phyloP scores from a whole-genome alignment of 2,329 filamentous ascomycete species.

The Blastomyces emzantsi region DNA sequence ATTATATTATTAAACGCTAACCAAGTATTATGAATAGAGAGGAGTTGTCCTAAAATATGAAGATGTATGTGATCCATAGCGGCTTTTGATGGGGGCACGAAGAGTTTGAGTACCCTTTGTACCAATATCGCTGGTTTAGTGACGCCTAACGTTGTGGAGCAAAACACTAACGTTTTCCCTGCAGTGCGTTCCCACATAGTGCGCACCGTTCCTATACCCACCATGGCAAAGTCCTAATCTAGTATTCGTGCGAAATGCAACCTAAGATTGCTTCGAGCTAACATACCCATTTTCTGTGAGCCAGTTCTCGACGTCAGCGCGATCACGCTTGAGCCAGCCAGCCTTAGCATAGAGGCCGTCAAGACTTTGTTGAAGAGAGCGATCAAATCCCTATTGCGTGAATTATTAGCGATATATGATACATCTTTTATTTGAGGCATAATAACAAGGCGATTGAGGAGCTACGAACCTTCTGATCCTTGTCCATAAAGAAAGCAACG shows the following conservation, averaged over 20 bases:
- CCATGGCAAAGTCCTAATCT: not conserved
- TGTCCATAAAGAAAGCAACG: slow-evolving; percentile 68
- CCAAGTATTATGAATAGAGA: not conserved
- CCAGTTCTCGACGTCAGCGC: slow-evolving; percentile 65
- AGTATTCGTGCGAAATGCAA: not conserved
- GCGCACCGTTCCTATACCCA: not conserved
- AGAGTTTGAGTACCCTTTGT: not conserved
- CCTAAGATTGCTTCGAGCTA: slow-evolving; percentile 24
- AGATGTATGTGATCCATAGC: not conserved
- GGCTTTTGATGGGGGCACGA: not conserved
- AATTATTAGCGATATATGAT: slow-evolving; percentile 14
- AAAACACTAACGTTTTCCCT: not conserved
- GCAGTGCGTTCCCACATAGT: not conserved
- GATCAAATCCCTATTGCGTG: slow-evolving; percentile 57
- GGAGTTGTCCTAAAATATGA: slow-evolving; percentile 1
- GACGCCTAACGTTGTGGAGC: not conserved
- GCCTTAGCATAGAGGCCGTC: slow-evolving; percentile 80
- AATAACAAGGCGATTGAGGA: not conserved
- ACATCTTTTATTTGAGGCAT: not conserved
- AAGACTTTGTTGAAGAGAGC: slow-evolving; percentile 78
- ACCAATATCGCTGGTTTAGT: not conserved
- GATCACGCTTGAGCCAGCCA: slow-evolving; percentile 69
- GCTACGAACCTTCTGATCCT: slow-evolving; percentile 62
- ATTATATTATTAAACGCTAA: not conserved
- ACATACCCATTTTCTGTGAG: slow-evolving; percentile 58